Evolutionary conservation across 2,329 filamentous ascomycete genomes (phyloP).

Genomic region (Claviceps digitariae): DNA sequence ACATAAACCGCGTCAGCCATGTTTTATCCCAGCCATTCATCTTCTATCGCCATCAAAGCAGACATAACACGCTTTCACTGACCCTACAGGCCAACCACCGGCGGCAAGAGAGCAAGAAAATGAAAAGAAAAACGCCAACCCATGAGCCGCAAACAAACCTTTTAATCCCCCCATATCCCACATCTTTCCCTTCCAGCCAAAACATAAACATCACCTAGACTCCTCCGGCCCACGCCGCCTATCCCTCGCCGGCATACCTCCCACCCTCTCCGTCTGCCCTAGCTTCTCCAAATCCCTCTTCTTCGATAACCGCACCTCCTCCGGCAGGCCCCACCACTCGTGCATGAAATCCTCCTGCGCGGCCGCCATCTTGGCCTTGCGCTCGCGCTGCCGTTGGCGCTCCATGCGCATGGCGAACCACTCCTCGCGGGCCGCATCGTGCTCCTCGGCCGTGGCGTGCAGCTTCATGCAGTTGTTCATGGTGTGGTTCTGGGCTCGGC

Average conservation of each 20-base stretch:
- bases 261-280: constrained; percentile 37
- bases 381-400: constrained; percentile 53
- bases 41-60: no score
- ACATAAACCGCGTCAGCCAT: no score
- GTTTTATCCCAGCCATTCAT: no score
- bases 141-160: no score
- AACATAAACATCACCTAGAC: no score
- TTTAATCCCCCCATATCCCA: no score
- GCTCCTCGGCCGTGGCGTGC: constrained; percentile 70
- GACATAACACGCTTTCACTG: no score
- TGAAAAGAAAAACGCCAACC: no score
- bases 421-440: constrained; percentile 80
- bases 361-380: constrained; percentile 42
- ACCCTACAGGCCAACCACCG: no score
- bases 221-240: constrained; percentile 7
- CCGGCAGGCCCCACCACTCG: constrained; percentile 54
- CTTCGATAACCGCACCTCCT: constrained; percentile 37
- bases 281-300: constrained; percentile 39
- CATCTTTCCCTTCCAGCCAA: no score
- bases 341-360: constrained; percentile 52
- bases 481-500: constrained; percentile 59
- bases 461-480: constrained; percentile 94
- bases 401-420: constrained; percentile 76
- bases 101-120: no score
- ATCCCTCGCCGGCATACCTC: constrained; percentile 33